Conservation (phyloP, 2,329 filamentous ascomycete genomes). For the Fusarium albosuccineum region DNA sequence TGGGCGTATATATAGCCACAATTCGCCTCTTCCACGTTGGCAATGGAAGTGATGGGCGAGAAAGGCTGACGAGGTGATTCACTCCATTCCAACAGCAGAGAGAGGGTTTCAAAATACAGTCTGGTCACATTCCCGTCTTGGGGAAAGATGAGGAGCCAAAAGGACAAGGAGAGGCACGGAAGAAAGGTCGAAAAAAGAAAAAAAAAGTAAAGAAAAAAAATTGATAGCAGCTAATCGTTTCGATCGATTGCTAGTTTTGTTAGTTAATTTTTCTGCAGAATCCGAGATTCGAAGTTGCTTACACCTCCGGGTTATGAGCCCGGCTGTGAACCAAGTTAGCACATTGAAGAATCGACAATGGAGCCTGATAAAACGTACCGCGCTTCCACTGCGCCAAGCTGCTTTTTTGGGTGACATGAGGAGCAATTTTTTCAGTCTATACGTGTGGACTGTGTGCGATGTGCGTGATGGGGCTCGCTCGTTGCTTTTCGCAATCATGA, state of each 20-base stretch:
- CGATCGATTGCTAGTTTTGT: slow-evolving; percentile 27
- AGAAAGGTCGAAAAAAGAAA: no score
- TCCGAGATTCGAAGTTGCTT: slow-evolving; percentile 9
- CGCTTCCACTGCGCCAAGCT: background rate
- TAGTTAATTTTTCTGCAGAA: background rate
- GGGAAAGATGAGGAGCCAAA: background rate
- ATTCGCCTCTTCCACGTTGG: no score
- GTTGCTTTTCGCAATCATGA: no score
- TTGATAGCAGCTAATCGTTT: slow-evolving; percentile 36
- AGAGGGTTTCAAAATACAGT: no score
- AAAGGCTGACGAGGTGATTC: no score
- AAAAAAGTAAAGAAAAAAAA: background rate
- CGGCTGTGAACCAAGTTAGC: background rate
- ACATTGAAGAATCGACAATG: background rate
- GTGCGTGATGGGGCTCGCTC: background rate
- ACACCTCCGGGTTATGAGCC: slow-evolving; percentile 36
- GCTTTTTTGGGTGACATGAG: background rate
- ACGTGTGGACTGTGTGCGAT: background rate
- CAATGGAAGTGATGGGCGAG: no score
- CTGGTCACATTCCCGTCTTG: no score
- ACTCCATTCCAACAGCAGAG: no score
- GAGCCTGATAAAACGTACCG: background rate
- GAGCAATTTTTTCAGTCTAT: background rate
- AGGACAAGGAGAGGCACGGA: background rate
- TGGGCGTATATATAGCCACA: no score